Evolutionary conservation across 306 rosid genomes (phyloP).

Genomic region (Vachellia pachyceras): DNA sequence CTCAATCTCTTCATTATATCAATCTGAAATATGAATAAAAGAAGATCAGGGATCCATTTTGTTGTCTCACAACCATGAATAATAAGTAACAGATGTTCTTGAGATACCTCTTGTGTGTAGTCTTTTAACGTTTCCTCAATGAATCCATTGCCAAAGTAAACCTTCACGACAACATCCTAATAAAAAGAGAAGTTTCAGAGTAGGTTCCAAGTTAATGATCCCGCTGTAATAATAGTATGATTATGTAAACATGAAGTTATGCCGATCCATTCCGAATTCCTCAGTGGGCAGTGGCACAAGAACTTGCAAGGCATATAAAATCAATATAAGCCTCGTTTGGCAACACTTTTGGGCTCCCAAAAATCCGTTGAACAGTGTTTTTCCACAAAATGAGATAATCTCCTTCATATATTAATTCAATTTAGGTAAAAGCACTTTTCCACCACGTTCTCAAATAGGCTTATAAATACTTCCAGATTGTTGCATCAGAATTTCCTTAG

Average conservation of each 20-base stretch:
- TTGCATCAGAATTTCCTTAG: not conserved
- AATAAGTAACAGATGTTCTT: not conserved
- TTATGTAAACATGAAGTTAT: slow-evolving; percentile 23
- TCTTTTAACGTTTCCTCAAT: not conserved
- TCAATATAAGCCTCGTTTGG: too few relatives aligned
- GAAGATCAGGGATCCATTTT: slow-evolving; percentile 31
- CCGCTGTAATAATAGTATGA: slow-evolving; percentile 14
- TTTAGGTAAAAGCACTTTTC: too few relatives aligned
- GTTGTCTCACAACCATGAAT: slow-evolving; percentile 33
- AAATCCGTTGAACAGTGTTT: too few relatives aligned
- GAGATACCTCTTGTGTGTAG: slow-evolving; percentile 1
- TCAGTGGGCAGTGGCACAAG: slow-evolving; percentile 65
- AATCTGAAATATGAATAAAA: slow-evolving; percentile 52
- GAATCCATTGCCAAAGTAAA: slow-evolving; percentile 39
- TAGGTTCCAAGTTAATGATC: slow-evolving; percentile 21
- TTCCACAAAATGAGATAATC: too few relatives aligned
- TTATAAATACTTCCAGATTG: slow-evolving; percentile 9
- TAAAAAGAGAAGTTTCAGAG: slow-evolving; percentile 24
- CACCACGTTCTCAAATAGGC: too few relatives aligned
- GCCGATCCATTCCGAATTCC: slow-evolving; percentile 90
- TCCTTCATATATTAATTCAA: too few relatives aligned
- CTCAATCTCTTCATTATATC: slow-evolving; percentile 86
- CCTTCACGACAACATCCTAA: slow-evolving; percentile 82
- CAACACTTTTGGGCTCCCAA: too few relatives aligned
- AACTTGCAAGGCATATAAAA: slow-evolving; percentile 55